A percentile compares a stretch with the other conserved stretches of the same genome.
These are phyloP conservation scores for Vaccinium vitisidaea DNA, from an alignment of 148 eudicot species.

Conservation along the genomic window DNA sequence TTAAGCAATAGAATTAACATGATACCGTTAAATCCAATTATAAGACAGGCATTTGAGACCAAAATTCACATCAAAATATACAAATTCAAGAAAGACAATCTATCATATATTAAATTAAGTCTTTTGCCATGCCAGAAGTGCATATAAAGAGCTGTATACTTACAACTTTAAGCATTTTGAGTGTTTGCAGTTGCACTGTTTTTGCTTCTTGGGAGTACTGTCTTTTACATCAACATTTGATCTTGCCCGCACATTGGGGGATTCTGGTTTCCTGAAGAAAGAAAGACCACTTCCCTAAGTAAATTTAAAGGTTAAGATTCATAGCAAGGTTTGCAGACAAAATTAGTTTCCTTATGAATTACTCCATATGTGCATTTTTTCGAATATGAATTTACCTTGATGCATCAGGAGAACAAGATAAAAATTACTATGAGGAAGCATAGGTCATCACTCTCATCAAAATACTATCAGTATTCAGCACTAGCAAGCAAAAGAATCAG, in stretches of 20 bases:
- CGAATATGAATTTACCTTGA: neutral
- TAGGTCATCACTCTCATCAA: neutral
- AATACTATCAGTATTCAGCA: neutral
- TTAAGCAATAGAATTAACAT: neutral
- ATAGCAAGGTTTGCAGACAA: slow-evolving; percentile 1
- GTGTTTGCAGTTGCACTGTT: slow-evolving; percentile 98
- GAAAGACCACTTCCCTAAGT: slow-evolving; percentile 8
- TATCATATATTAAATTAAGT: neutral
- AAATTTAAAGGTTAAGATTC: neutral
- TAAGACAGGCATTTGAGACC: slow-evolving; percentile 6
- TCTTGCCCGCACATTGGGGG: slow-evolving; percentile 72
- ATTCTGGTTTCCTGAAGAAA: slow-evolving; percentile 72
- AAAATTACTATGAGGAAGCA: neutral
- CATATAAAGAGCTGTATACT: slow-evolving; percentile 31
- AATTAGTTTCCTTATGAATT: neutral
- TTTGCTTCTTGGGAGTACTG: slow-evolving; percentile 93
- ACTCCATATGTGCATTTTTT: neutral
- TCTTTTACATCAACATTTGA: slow-evolving; percentile 72
- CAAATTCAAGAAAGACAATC: slow-evolving; percentile 1
- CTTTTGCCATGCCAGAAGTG: neutral
- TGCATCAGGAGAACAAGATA: neutral
- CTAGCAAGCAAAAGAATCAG: neutral
- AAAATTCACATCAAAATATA: slow-evolving; percentile 3
- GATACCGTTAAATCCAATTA: neutral
- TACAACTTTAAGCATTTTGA: slow-evolving; percentile 94